Evolutionary conservation across 2,329 filamentous ascomycete genomes (phyloP), one percentile per base, ranked within the genome.

Genomic region (Orbilia brochopaga): DNA sequence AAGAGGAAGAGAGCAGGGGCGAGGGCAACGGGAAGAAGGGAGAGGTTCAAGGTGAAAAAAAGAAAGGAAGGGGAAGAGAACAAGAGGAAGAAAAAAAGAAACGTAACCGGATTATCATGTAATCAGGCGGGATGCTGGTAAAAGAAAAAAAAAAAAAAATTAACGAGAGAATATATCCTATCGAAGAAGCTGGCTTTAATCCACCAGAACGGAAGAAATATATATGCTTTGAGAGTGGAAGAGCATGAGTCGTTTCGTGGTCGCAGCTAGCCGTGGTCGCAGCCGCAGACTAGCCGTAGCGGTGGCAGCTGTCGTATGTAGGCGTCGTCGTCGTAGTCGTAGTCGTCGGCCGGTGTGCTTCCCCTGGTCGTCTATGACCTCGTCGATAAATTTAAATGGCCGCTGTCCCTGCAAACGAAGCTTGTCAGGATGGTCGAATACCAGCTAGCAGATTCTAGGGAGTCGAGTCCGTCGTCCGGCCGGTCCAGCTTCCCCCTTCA

Each of bases 351-450:
- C 66, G 53, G 24, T 63, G 48, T 64, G 53, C 53, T 66, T n/a
- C 35, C 66, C 59, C 54, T 55, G 32, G 53, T 51, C 40, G 37
- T 32, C 23, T 51, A 52, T 64, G 60, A 70, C 53, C 54, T 37
- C 62, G 58, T 54, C 48, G 58, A 64, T 64, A 70, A 70, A 70
- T 64, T 60, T 64, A 70, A 70, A 70, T 64, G 66, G 66, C 66
- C 66, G 66, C 55, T 40, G 42, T 53, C 66, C 66, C 64, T 70
- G 66, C 59, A 54, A 40, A 54, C 59, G 66, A 17, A 42, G 37
- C 37, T 42, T 42, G 37, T 42, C 37, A 15, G 37, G 37, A 42
- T 42, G 37, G 5, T 42, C 27, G 37, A n/a, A 42, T 42, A 15
- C 37, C 37, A 17, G 37, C 37, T 42, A 42, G 37, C 37, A 42